Evolutionary conservation across 306 rosid species (phyloP).

Genomic region (Pterocarpus santalinus): DNA sequence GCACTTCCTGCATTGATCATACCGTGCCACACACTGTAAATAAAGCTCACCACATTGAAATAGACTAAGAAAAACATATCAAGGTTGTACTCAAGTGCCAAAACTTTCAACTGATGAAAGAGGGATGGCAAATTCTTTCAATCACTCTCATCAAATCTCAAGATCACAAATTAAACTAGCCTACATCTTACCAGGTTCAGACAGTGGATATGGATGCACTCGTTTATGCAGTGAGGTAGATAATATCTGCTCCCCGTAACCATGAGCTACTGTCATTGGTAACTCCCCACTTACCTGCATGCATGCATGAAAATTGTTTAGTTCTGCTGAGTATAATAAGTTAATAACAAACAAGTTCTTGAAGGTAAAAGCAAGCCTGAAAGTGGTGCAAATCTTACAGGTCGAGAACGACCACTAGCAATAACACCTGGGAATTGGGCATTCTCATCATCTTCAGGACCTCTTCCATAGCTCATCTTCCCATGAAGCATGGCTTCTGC

Average conservation of each 20-base stretch:
- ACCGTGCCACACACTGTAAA: constrained; percentile 8
- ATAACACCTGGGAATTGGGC: constrained; percentile 69
- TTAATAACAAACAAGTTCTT: no score
- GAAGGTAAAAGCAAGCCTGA: neutral
- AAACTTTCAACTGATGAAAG: no score
- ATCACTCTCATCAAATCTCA: constrained; percentile 17
- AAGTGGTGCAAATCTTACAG: constrained; percentile 44
- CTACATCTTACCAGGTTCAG: constrained; percentile 67
- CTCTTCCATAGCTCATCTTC: constrained; percentile 91
- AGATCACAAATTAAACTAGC: neutral
- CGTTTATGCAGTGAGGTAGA: constrained; percentile 81
- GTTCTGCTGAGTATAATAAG: neutral
- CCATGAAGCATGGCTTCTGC: constrained; percentile 95
- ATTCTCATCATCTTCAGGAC: constrained; percentile 72
- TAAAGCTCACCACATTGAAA: neutral
- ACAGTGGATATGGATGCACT: constrained; percentile 73
- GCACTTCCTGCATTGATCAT: constrained; percentile 63
- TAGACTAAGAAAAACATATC: neutral
- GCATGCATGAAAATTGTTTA: constrained; percentile 1
- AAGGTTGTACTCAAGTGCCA: neutral
- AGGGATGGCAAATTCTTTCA: neutral
- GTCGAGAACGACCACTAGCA: constrained; percentile 54
- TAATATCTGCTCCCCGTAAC: constrained; percentile 68
- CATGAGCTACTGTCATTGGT: constrained; percentile 60
- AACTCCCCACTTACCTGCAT: constrained; percentile 77